Conservation (phyloP, 441 rosid genomes). For the Erodium texanum region DNA sequence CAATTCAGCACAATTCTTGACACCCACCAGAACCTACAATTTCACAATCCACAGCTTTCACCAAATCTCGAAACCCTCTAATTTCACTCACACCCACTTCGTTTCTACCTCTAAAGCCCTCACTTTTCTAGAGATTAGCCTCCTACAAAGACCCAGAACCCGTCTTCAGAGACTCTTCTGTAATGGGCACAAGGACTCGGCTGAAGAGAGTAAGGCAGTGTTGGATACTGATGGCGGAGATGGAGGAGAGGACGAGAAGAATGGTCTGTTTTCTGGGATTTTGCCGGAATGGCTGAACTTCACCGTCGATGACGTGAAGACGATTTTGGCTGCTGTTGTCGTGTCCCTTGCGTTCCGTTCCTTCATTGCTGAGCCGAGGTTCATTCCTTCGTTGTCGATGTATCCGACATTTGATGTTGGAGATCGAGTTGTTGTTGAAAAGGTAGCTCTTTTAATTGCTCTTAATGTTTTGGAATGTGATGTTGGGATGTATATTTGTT, state of each 20-base stretch:
- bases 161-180: not conserved
- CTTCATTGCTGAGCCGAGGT: slow-evolving; percentile 89
- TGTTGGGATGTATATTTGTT: not conserved
- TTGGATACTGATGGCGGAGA: not conserved
- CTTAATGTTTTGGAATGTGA: not conserved
- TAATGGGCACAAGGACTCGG: not conserved
- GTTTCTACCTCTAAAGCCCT: not conserved
- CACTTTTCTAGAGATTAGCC: not conserved
- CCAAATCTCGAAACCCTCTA: not conserved
- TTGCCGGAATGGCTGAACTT: slow-evolving; percentile 72
- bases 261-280: slow-evolving; percentile 18
- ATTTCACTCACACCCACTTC: not conserved
- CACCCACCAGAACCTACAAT: not conserved
- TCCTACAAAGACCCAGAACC: not conserved
- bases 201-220: not conserved
- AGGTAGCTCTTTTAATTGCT: slow-evolving; percentile 35
- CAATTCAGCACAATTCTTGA: not conserved
- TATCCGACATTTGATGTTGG: slow-evolving; percentile 98
- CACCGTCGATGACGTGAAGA: slow-evolving; percentile 64
- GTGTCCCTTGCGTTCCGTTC: slow-evolving; percentile 76
- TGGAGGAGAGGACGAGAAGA: slow-evolving; percentile 34
- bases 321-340: slow-evolving; percentile 62
- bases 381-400: slow-evolving; percentile 94
- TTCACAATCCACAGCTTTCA: not conserved
- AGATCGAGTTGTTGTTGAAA: slow-evolving; percentile 85